Conservation (phyloP, 306 rosid genomes). For the Prunus mongolica region DNA sequence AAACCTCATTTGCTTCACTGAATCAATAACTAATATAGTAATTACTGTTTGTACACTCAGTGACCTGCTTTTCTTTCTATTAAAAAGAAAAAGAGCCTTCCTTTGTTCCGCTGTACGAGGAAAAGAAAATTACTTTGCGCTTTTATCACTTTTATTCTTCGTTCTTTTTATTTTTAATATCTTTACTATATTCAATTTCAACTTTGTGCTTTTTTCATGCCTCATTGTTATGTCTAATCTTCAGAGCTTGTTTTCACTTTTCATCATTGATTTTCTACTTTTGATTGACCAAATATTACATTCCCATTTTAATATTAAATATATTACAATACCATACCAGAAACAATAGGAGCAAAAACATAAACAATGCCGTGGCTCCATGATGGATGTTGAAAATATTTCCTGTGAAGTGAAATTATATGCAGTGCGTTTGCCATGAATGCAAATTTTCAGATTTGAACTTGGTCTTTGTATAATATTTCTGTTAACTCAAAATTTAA, state of each 20-base stretch:
- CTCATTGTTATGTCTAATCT: not conserved
- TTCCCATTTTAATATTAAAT: too few species aligned
- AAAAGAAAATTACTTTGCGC: slow-evolving; percentile 41
- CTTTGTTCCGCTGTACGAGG: slow-evolving; percentile 29
- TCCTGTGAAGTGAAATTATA: not conserved
- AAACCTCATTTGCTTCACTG: too few species aligned
- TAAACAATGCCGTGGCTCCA: not conserved
- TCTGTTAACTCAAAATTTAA: slow-evolving; percentile 10
- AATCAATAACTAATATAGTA: not conserved
- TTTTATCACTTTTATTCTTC: slow-evolving; percentile 34
- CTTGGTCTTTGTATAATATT: not conserved
- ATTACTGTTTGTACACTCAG: not conserved
- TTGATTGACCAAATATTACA: not conserved
- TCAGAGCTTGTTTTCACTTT: not conserved
- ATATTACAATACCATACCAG: not conserved
- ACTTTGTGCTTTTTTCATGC: not conserved
- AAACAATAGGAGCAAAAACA: not conserved
- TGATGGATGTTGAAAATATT: not conserved
- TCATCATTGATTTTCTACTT: not conserved
- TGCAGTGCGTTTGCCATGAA: not conserved
- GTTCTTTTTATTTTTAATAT: slow-evolving; percentile 11
- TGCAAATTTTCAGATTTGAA: not conserved
- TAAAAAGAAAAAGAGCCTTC: not conserved
- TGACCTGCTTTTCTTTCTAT: not conserved
- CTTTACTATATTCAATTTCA: not conserved